Base-by-base conservation (phyloP, 2,329 filamentous ascomycete species). In the Curvularia verruculosa region DNA sequence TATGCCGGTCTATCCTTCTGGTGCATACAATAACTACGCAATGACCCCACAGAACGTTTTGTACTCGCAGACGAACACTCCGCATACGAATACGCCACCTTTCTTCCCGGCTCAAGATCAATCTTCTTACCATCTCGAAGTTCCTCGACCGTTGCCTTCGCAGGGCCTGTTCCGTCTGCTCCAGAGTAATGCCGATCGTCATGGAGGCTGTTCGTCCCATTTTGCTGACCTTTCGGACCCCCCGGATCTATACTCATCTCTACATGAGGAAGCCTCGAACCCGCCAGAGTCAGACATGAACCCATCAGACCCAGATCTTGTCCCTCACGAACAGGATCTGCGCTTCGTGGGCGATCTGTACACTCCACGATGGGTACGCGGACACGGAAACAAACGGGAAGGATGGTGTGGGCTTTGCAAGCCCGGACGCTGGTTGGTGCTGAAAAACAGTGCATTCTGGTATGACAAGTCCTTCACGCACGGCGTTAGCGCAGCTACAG, bases 371-470 rank as follows among this genome's bases (percentile, higher is more conserved):
- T 96, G 90, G 90, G 89, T 95, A 19, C 88, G 91, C 34, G 91
- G 91, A 21, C 89, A 94, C 61, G 91, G 91, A 24, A 92, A 92
- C 78, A 92, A 93, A 80, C 88, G 91, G 40, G 91, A 94, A 75
- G 91, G 91, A 3, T 96, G 91, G 91, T 96, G 91, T 69, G 90
- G 91, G 21, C 90, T 94, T 66, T 96, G 91, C 81, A 93, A 92
- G 74, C 89, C 90, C 2, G 90, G 90, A 2, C 83, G 90, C 48
- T 96, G 92, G 92, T 84, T 94, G 52, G 90, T 93, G 15, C 81
- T 96, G 57, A 96, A 95, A 80, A 95, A 96, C 78, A 93, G 89
- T 53, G 91, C 91, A 6, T 96, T 91, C 75, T 96, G 92, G 91
- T 96, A 96, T 76, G 91, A 96, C 80, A 94, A 95, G 81, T 91